Evolutionary conservation across 106 monocot species (phyloP).

Genomic region (Triglochin maritima): DNA sequence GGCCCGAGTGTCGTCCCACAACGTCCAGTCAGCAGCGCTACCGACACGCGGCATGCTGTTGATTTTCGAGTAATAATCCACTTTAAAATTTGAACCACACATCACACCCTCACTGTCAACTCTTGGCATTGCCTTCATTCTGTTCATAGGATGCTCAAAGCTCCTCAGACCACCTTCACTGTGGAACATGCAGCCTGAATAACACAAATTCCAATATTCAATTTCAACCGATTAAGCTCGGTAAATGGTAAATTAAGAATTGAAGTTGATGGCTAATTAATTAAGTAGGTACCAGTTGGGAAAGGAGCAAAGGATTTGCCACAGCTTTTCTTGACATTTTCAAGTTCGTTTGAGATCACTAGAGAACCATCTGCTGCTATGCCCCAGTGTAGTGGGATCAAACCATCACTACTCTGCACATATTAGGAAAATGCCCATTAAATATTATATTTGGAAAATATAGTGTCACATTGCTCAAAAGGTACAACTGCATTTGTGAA

Average conservation of each 20-base stretch:
- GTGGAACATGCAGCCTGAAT: constrained; percentile 91
- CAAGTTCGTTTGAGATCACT: constrained; percentile 69
- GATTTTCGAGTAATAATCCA: constrained; percentile 63
- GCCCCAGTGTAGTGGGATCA: constrained; percentile 66
- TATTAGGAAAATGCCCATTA: too few species aligned
- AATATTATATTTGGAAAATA: too few species aligned
- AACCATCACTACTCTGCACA: constrained; percentile 51
- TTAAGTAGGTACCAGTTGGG: constrained; percentile 40
- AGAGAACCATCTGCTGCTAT: constrained; percentile 72
- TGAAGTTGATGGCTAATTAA: too few species aligned
- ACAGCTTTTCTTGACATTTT: constrained; percentile 56
- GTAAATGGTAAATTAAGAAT: background rate
- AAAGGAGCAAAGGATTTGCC: constrained; percentile 92
- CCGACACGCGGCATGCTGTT: constrained; percentile 89
- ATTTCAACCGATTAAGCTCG: background rate
- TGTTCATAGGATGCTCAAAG: constrained; percentile 94
- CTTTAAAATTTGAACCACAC: constrained; percentile 88
- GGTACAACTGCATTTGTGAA: too few species aligned
- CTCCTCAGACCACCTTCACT: constrained; percentile 85
- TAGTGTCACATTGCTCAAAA: too few species aligned
- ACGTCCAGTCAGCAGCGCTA: constrained; percentile 65
- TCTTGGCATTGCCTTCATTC: constrained; percentile 91
- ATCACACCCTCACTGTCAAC: constrained; percentile 96
- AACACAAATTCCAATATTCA: background rate
- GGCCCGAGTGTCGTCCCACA: constrained; percentile 35